phyloP scores from a whole-genome alignment of 1,284 basidiomycete genomes.

The Cutaneotrichosporon sp. region DNA sequence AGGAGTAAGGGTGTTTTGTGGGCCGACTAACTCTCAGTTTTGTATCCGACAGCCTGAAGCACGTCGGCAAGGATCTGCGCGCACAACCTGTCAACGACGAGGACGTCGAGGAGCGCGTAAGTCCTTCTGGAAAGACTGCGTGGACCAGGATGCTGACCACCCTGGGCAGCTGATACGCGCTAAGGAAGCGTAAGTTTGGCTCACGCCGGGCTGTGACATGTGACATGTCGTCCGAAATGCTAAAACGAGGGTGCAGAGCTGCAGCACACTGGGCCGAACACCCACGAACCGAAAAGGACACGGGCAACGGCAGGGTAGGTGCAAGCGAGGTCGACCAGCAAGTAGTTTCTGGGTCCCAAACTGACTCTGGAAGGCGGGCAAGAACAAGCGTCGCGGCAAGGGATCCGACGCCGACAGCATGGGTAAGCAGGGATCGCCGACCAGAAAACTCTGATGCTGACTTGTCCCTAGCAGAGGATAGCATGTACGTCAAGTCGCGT shows the following conservation, averaged over 20 bases:
- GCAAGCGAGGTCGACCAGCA: background rate
- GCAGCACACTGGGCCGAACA: background rate
- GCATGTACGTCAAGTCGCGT: constrained; percentile 7
- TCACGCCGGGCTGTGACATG: background rate
- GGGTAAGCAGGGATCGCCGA: constrained; percentile 51
- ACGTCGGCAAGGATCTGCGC: constrained; percentile 49
- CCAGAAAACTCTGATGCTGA: background rate
- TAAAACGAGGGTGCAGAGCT: constrained; percentile 1
- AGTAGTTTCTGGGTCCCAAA: background rate
- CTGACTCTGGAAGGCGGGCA: constrained; percentile 37
- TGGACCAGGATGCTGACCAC: background rate
- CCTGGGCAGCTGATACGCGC: constrained; percentile 1
- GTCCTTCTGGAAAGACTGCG: background rate
- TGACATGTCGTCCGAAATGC: background rate
- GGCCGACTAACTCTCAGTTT: constrained; percentile 58
- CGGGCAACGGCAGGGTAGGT: constrained; percentile 1
- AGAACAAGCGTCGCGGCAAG: constrained; percentile 42
- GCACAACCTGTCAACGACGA: constrained; percentile 3
- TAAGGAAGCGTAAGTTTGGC: constrained; percentile 10
- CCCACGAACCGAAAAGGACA: background rate
- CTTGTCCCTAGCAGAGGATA: constrained; percentile 4
- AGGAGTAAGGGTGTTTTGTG: constrained; percentile 53
- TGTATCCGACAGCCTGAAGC: constrained; percentile 59
- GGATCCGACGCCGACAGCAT: constrained; percentile 68
- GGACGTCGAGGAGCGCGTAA: constrained; percentile 13